Evolutionary conservation across 1,284 basidiomycete genomes (phyloP).

Genomic region (Takashimella tepidaria): DNA sequence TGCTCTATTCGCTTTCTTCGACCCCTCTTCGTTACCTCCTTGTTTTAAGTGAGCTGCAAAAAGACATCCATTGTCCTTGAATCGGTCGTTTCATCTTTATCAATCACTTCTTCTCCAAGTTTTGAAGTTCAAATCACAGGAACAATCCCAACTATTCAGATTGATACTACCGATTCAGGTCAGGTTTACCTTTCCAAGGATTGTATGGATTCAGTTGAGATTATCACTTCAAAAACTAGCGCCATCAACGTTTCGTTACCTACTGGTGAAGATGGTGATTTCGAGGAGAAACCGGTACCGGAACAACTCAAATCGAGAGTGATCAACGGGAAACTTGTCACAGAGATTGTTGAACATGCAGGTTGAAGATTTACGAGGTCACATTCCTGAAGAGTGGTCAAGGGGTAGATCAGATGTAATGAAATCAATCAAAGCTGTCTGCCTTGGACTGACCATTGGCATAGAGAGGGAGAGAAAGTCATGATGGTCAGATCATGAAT

Average conservation of each 20-base stretch:
- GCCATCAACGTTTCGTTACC: constrained; percentile 90
- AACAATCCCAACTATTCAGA: constrained; percentile 79
- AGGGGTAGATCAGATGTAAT: no score
- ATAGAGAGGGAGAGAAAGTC: no score
- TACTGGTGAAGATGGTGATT: constrained; percentile 76
- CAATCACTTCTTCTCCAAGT: constrained; percentile 83
- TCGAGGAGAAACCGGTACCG: constrained; percentile 83
- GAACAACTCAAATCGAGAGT: constrained; percentile 92
- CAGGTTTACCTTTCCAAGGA: constrained; percentile 88
- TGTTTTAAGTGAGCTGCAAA: constrained; percentile 68
- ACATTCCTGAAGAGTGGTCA: no score
- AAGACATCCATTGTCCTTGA: constrained; percentile 88
- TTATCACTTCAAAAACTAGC: constrained; percentile 93
- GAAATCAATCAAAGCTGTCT: no score
- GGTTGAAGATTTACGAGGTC: constrained; percentile 51
- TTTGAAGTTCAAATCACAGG: constrained; percentile 93
- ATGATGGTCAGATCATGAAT: no score
- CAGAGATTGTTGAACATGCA: constrained; percentile 80
- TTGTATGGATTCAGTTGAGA: constrained; percentile 67
- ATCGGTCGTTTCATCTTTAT: constrained; percentile 82
- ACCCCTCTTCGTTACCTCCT: neutral
- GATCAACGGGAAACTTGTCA: constrained; percentile 77
- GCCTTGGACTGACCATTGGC: no score
- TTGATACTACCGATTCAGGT: constrained; percentile 93
- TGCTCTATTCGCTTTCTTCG: neutral